phyloP scores from a whole-genome alignment of 805 yeast species.

The Starmerella apicola region DNA sequence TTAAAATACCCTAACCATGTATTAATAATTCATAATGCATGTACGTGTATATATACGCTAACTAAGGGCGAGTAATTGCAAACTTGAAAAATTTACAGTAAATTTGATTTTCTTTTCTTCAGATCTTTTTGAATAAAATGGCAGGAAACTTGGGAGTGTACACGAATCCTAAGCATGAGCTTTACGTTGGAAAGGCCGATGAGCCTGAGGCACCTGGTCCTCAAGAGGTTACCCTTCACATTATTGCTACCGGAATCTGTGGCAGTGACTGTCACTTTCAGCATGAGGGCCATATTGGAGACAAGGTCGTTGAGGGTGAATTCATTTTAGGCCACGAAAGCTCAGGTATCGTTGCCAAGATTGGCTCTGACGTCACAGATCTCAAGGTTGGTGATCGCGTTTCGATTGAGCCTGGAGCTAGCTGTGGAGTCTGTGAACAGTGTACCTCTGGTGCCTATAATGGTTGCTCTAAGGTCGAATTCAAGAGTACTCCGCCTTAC shows the following conservation, averaged over 20 bases:
- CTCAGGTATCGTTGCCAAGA: conserved; percentile 38
- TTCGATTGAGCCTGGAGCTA: conserved; percentile 39
- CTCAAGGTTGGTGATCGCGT: conserved; percentile 37
- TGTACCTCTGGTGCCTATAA: conserved; percentile 29
- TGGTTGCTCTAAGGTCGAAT: conserved; percentile 29
- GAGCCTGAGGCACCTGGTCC: conserved; percentile 21
- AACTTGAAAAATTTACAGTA: too few relatives aligned
- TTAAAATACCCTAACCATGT: too few relatives aligned
- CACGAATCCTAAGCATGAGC: conserved; percentile 27
- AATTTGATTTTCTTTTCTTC: not conserved
- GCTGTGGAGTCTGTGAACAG: conserved; percentile 33
- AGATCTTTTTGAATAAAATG: not conserved
- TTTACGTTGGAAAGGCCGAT: conserved; percentile 22
- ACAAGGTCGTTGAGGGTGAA: conserved; percentile 47
- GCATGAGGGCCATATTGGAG: conserved; percentile 50
- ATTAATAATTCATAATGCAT: too few relatives aligned
- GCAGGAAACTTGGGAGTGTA: conserved; percentile 24
- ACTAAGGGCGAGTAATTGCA: too few relatives aligned
- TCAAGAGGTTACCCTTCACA: conserved; percentile 40
- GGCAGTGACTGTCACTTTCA: conserved; percentile 65
- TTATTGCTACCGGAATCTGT: conserved; percentile 59
- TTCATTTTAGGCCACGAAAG: conserved; percentile 49
- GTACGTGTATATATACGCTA: too few relatives aligned
- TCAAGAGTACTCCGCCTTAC: conserved; percentile 31
- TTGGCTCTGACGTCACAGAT: conserved; percentile 38